A percentile compares a stretch with the other conserved stretches of the same genome.
Evolutionary conservation across 176 grass and related monocot species (phyloP).

Genomic region (Eleusine indica): DNA sequence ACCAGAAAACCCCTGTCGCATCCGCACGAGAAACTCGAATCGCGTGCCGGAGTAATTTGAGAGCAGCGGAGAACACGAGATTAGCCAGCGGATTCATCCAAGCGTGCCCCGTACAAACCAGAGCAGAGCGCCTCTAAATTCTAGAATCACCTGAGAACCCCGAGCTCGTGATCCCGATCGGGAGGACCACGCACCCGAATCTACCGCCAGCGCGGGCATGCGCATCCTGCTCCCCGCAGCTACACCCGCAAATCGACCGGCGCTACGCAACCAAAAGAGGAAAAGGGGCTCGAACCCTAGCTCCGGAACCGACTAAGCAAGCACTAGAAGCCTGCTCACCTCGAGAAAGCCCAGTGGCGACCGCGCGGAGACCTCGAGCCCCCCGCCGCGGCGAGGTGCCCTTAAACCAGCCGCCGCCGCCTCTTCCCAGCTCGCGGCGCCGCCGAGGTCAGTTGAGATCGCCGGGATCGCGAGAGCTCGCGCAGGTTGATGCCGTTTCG

Average conservation of each 20-base stretch:
- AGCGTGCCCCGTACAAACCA: background rate
- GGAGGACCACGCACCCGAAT: background rate
- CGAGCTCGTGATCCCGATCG: background rate
- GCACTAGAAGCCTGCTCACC: conserved; percentile 38
- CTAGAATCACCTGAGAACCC: background rate
- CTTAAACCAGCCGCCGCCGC: background rate
- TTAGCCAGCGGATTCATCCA: conserved; percentile 9
- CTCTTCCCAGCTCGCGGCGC: background rate
- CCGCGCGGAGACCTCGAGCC: background rate
- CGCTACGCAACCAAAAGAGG: background rate
- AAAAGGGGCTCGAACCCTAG: background rate
- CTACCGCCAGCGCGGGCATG: background rate
- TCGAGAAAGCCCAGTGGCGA: conserved; percentile 19
- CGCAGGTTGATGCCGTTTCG: background rate
- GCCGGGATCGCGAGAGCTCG: background rate
- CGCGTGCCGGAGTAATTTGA: background rate
- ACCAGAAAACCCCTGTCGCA: background rate
- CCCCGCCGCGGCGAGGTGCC: background rate
- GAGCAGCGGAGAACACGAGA: conserved; percentile 7
- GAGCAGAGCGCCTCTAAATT: background rate
- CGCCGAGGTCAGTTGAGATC: background rate
- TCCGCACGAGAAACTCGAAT: conserved; percentile 25
- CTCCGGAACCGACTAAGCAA: background rate
- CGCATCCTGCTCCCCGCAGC: background rate
- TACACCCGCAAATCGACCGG: background rate